Base-by-base conservation (phyloP, 345 rosid species). In the Reutealis trisperma region DNA sequence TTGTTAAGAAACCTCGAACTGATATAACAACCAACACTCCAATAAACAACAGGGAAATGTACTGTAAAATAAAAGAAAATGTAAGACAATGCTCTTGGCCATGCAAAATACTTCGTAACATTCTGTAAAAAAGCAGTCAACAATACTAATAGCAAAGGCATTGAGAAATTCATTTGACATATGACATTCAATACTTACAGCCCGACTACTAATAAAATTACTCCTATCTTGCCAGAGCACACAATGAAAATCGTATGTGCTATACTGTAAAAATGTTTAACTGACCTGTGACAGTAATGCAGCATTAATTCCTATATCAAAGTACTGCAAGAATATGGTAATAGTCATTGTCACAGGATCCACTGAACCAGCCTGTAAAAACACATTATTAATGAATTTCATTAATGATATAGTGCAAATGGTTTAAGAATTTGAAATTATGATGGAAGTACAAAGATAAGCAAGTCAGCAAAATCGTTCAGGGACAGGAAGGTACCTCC, bases 241-340 rank as follows among this genome's bases (percentile, higher is more conserved):
- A 42, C 6, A 37, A 2, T 27, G n/a, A 64, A 41, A 45, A 44
- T 16, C 44, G 5, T 21, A 60, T 19, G 37, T 57, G n/a, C 22
- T 2, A 44, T 15, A 34, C 9, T 8, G 60, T 45, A 67, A 7
- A 30, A 24, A 22, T 21, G 24, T 47, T 12, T 18, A 51, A 76
- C 90, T 78, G 67, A 93, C 98, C 98, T 95, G 99, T 59, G 99
- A 95, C 45, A 93, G 80, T 82, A 95, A 80, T 54, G 96, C 77
- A 45, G 92, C 99, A 88, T 95, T 80, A 47, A 93, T 93, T 81
- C 99, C 99, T 74, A 92, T 95, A 83, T 95, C 99, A 84, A 95
- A 95, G 63, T 86, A 92, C 83, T 85, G 96, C 86, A 95, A 89
- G 81, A 92, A 90, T 83, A 95, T 90, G 87, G 91, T 95, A 78